Evolutionary conservation across 441 rosid species (phyloP), one percentile per base, ranked within the genome.

Genomic region (Erodium moschatum): DNA sequence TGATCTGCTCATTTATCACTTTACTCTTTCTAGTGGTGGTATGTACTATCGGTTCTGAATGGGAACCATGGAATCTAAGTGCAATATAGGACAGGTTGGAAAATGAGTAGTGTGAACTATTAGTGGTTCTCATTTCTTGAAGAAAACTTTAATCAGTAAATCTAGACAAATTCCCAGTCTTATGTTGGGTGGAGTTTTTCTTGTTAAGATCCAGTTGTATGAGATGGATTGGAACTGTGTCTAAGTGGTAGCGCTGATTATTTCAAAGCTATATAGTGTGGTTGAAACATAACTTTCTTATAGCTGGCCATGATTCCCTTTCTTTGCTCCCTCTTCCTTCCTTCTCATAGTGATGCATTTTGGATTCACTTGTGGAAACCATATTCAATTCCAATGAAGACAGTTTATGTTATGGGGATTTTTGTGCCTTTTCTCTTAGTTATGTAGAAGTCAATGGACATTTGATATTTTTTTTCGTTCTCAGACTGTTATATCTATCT

Each of bases 401-500:
- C 20, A 18, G 24, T 40, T 40, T 8, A 40, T 7, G 46, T 40
- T 40, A 10, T 11, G 46, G 46, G 46, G 46, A 54, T 19, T 54
- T 54, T 18, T 18, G 9, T 54, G 46, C 46, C 11, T 54, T n/a
- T 18, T 54, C 61, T 54, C 61, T 54, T 54, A 18, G 20, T 54
- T 54, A 12, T 40, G 11, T 40, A 40, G 46, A 40, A 40, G 46
- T 8, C 12, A 40, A 40, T 40, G 9, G 46, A 8, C 46, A 8
- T 19, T 0, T 54, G 18, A 54, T 54, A 16, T 54, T 69, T 63
- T 50, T 40, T 11, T 24, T 63, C 8, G 50, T 64, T 16, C 66
- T 71, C 61, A 65, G 64, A 29, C 4, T 11, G 16, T 31, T 27
- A 13, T 68, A 70, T 75, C 56, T 65, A 11, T 40, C 12, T 61